These are phyloP conservation scores for Apium graveolens DNA, from an alignment of 129 eudicot genomes.

Conservation along the genomic window DNA sequence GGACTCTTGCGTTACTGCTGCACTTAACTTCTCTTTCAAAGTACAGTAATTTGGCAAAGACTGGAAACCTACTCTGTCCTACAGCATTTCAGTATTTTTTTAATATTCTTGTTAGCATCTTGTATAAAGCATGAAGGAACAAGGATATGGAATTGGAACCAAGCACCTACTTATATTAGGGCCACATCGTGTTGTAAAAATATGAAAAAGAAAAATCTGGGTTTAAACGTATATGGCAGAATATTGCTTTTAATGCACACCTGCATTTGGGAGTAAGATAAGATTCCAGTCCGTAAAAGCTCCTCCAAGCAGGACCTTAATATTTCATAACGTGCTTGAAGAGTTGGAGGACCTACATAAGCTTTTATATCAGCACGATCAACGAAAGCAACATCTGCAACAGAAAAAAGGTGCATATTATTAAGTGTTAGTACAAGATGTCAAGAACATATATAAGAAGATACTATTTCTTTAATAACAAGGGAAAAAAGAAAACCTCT, in stretches of 20 bases:
- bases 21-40: constrained; percentile 53
- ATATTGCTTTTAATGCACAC: constrained; percentile 1
- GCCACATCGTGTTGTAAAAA: neutral
- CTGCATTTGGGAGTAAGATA: constrained; percentile 47
- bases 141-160: neutral
- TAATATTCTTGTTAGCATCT: neutral
- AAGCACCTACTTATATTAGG: neutral
- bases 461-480: neutral
- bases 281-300: constrained; percentile 75
- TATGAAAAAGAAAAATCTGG: neutral
- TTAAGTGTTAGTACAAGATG: neutral
- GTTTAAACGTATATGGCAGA: neutral
- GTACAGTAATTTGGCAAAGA: constrained; percentile 50
- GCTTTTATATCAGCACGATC: constrained; percentile 99
- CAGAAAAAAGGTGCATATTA: constrained; percentile 7
- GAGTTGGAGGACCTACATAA: constrained; percentile 95
- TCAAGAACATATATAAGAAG: neutral
- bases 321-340: constrained; percentile 94
- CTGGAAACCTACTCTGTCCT: constrained; percentile 32
- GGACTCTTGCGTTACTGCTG: constrained; percentile 26
- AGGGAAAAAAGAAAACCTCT: neutral
- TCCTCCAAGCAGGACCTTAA: constrained; percentile 81
- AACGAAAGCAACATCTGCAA: constrained; percentile 94
- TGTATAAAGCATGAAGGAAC: neutral
- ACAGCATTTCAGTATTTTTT: neutral